A percentile compares a stretch with the other conserved stretches of the same genome.
Conservation (phyloP, 495 filamentous ascomycete genomes). For the Jackrogersella minutella region DNA sequence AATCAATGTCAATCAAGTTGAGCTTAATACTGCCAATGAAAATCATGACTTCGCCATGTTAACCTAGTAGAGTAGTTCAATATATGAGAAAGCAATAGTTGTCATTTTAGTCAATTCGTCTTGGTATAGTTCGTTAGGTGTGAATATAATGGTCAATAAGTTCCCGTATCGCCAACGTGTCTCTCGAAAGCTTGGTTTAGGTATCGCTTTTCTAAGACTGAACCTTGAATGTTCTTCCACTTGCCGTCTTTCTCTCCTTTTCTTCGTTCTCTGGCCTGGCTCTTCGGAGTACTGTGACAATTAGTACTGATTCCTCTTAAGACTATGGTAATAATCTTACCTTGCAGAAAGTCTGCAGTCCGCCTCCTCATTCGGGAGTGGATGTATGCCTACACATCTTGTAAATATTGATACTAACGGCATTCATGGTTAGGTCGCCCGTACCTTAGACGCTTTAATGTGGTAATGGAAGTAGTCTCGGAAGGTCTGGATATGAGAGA, state of each 20-base stretch:
- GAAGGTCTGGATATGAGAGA: conserved; percentile 99
- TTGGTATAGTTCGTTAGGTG: conserved; percentile 23
- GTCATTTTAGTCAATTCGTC: conserved; percentile 5
- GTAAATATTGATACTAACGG: conserved; percentile 10
- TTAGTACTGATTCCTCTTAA: conserved; percentile 40
- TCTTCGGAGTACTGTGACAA: conserved; percentile 76
- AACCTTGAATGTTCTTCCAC: conserved; percentile 90
- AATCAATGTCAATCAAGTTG: neutral
- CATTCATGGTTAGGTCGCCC: conserved; percentile 7
- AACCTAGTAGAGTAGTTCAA: neutral
- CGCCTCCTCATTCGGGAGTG: conserved; percentile 96
- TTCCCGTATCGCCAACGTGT: neutral
- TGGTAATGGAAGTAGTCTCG: conserved; percentile 99
- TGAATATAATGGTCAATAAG: conserved; percentile 3
- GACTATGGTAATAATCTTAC: conserved; percentile 54
- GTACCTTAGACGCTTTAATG: conserved; percentile 96
- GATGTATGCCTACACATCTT: conserved; percentile 79
- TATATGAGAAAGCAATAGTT: neutral
- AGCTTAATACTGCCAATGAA: neutral
- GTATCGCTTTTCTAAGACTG: conserved; percentile 37
- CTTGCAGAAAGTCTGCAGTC: conserved; percentile 98
- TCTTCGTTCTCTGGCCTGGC: conserved; percentile 94
- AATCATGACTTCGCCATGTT: too few species aligned
- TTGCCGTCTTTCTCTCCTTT: conserved; percentile 97
- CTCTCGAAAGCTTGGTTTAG: neutral